Base-by-base conservation (phyloP, 495 filamentous ascomycete genomes). In the Xylaria palmicola region DNA sequence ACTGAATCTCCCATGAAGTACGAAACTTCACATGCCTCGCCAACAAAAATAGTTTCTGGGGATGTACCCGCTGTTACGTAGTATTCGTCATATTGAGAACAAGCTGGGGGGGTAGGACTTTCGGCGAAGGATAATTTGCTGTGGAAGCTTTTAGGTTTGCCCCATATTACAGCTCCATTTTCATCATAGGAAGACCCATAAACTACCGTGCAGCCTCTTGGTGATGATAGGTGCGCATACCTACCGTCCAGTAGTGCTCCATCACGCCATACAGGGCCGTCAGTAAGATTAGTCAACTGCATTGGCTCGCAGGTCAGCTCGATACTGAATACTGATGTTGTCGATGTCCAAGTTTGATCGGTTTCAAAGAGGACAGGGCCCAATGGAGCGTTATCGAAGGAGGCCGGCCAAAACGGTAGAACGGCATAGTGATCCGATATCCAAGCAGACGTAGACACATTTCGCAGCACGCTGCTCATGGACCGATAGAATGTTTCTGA, bases 371-470 rank as follows among this genome's bases (percentile, higher is more conserved):
- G 64, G 3, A 71, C 22, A 12, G 70, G 63, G 0, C 48, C 66
- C 19, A 77, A 47, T 1, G 73, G 69, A 1, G 20, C 62, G 1
- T 15, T 26, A 22, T 61, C 26, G 8, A 68, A 26, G 10, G 59
- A 40, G 2, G 68, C 17, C 5, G 75, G 75, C 75, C 75, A 78
- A 34, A 78, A 71, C 0, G 74, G 75, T 1, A 75, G 57, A 15
- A 77, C 66, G 0, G 72, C 70, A 51, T 74, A 77, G 13, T 71
- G 51, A 52, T 77, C 67, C 0, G 66, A 73, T n/a, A 77, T 63
- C 75, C 75, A 78, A 0, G 72, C 73, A 2, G 74, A 75, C 0
- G 74, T 77, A 5, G 73, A 73, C 1, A 72, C 71, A 50, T 75
- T 74, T 55, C 71, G 65, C 0, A 77, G 54, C 0, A 74, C 59